Base-by-base conservation (phyloP, 2,329 filamentous ascomycete genomes). In the Diaporthe aspalathi region DNA sequence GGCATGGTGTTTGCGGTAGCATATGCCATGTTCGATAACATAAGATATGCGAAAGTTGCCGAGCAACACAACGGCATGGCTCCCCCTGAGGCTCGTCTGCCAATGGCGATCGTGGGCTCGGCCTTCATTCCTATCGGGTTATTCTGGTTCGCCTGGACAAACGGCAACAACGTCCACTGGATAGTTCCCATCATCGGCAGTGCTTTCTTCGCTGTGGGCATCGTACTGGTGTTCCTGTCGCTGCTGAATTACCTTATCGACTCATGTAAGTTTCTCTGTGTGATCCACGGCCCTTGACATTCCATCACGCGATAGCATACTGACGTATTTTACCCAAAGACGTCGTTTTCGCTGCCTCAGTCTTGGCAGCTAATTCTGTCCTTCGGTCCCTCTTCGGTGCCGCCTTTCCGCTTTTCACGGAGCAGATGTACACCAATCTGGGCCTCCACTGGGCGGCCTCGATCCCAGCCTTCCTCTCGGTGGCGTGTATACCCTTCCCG, bases 101-200 rank as follows among this genome's bases (percentile, higher is more conserved):
- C 88, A 0, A 85, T 88, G 6, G 86, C 86, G 60, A 86, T 93
- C 73, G 77, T 93, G 45, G 92, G 91, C 12, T 88, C 87, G 17
- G 78, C 92, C 24, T 82, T 87, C 4, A 81, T 94, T 4, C 92
- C 92, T 3, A 77, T 90, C 22, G 89, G 90, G 5, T 82, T 93
- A 22, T 92, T 93, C 83, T 89, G 88, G 84, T 92, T 92, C 75
- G 90, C 90, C 1, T 93, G 90, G 90, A 92, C 90, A 0, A 90
- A 89, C 75, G 83, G 80, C 17, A 82, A 84, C 0, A 79, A 79
- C 11, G 81, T 89, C 5, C 86, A 87, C 75, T 89, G 83, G 82
- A 81, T 84, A 56, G 84, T 90, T 79, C 77, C 78, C 24, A 80
- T 82, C 45, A 75, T 79, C 38, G 77, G 72, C n/a, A 76, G 76